Evolutionary conservation across 352 stramenopile genomes (phyloP).

Genomic region (Pythium monospermum): DNA sequence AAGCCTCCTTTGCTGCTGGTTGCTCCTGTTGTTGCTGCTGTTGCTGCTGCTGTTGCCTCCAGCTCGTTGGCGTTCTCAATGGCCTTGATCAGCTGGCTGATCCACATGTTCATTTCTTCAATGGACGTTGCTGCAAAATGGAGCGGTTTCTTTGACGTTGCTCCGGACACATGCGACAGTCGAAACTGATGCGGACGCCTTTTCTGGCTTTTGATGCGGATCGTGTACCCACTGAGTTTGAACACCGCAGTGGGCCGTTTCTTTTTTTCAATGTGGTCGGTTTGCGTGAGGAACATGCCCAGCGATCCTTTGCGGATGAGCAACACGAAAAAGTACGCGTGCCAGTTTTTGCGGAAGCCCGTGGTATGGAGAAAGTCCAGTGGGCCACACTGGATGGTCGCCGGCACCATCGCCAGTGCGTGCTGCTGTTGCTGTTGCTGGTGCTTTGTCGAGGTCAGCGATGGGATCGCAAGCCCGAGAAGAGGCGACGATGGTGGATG

Average conservation of each 20-base stretch:
- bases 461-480: background rate
- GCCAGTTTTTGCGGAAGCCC: conserved; percentile 63
- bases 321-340: conserved; percentile 62
- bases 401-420: conserved; percentile 7
- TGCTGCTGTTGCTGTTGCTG: too few species aligned
- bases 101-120: conserved; percentile 71
- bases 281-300: conserved; percentile 52
- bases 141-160: conserved; percentile 60
- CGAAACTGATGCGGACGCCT: conserved; percentile 62
- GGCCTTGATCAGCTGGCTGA: conserved; percentile 50
- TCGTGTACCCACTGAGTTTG: conserved; percentile 63
- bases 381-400: conserved; percentile 39
- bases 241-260: conserved; percentile 50
- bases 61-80: conserved; percentile 56
- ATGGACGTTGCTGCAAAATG: conserved; percentile 52
- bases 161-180: conserved; percentile 39
- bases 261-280: conserved; percentile 35
- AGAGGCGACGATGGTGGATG: background rate
- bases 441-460: conserved; percentile 4
- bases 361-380: conserved; percentile 51
- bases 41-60: too few species aligned
- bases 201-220: conserved; percentile 63
- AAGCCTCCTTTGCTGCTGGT: background rate
- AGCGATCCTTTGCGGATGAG: conserved; percentile 68
- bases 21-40: background rate